Evolutionary conservation across 129 eudicot species (phyloP), one percentile per base, ranked within the genome.

Genomic region (Centaurea solstitialis): DNA sequence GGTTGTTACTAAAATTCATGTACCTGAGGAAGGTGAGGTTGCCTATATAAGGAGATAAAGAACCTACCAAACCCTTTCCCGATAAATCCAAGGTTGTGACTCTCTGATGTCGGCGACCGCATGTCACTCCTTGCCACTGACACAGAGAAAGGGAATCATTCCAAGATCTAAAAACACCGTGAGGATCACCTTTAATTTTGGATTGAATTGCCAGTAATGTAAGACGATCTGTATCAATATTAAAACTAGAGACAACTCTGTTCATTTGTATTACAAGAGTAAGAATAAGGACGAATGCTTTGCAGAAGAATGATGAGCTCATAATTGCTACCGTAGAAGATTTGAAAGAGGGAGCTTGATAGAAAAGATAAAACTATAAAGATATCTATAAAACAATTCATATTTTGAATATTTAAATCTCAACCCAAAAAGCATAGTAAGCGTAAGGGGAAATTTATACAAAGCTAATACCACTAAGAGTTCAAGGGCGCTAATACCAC

Each of bases 21-120:
- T 18, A 22, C 53, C 43, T 6, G 38, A 81, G 79, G 43, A 74
- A 81, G 74, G 70, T 81, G 0, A 81, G 41, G 71, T 83, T 83
- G 0, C 87, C 80, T 30, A 84, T 0, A 22, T 73, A 18, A 66
- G 87, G 87, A 18, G 87, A 84, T 35, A 78, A 62, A 39, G 76
- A 71, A 33, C 86, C 86, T 10, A 67, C 70, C 18, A 82, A 17
- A 18, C 76, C 72, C 4, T 2, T 38, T 21, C 4, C 13, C 5
- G 66, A 2, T 39, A 82, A 53, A 38, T 68, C 28, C 20, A 82
- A 72, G 4, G n/a, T 21, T 41, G 85, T 80, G 57, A 80, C 85
- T 72, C 83, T 80, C 39, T 59, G 64, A 45, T 80, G 83, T 10
- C 83, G 77, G 12, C 9, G 64, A 37, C 76, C 72, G 0, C 85